Conservation (phyloP, 169 alveolate genomes). For the Perkinsus chesapeaki region DNA sequence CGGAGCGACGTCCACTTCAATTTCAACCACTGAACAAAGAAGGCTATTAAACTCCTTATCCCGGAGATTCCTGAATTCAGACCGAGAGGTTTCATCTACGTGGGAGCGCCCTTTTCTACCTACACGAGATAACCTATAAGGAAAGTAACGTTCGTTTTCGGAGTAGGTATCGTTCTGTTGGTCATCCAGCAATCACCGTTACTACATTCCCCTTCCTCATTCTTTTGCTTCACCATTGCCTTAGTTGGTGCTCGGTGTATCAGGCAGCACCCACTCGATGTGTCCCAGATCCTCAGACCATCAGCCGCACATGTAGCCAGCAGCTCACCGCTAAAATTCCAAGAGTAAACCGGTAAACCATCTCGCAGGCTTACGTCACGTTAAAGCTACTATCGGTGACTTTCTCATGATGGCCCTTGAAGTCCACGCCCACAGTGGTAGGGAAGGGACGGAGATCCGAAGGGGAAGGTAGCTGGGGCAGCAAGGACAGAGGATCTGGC, state of each 20-base stretch:
- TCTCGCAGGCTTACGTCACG: not conserved
- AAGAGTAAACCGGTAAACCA: not conserved
- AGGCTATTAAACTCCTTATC: not conserved
- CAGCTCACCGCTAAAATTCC: not conserved
- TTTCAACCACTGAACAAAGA: not conserved
- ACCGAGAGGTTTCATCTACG: too few species aligned
- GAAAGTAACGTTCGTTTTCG: too few species aligned
- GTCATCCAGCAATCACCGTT: not conserved
- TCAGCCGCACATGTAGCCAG: not conserved
- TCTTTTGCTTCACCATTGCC: not conserved
- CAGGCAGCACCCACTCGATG: not conserved
- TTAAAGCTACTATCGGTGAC: not conserved
- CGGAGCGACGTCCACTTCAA: not conserved
- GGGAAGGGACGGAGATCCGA: conserved; percentile 33
- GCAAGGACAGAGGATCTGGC: conserved; percentile 24
- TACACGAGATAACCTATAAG: too few species aligned
- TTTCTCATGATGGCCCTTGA: not conserved
- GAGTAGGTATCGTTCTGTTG: too few species aligned
- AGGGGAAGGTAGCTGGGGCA: conserved; percentile 36
- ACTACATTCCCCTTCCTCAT: not conserved
- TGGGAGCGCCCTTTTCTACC: too few species aligned
- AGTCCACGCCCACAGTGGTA: conserved; percentile 18
- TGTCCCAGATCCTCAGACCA: not conserved
- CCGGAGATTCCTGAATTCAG: too few species aligned
- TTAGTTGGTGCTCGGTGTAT: not conserved